Evolutionary conservation across 2,329 filamentous ascomycete species (phyloP).

Genomic region (Colletotrichum salicis): DNA sequence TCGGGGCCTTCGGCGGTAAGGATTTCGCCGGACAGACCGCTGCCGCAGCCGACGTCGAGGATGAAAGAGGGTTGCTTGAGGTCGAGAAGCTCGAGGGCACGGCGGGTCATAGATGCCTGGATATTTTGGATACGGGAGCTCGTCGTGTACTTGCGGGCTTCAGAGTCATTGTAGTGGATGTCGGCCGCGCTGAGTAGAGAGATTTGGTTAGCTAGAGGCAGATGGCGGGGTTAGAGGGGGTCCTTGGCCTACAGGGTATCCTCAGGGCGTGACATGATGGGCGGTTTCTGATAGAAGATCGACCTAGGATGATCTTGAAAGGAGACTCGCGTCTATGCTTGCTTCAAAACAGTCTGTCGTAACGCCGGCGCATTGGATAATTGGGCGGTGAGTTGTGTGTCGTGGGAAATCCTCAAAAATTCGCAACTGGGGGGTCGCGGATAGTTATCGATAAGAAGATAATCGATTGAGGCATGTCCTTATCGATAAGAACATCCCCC

Average conservation of each 20-base stretch:
- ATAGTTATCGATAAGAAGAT: slow-evolving; percentile 28
- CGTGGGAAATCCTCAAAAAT: slow-evolving; percentile 32
- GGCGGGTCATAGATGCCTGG: slow-evolving; percentile 92
- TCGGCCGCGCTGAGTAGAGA: slow-evolving; percentile 78
- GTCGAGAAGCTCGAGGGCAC: slow-evolving; percentile 90
- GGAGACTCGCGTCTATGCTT: not conserved
- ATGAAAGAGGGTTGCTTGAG: slow-evolving; percentile 84
- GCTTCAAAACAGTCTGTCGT: not conserved
- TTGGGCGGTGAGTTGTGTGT: slow-evolving; percentile 32
- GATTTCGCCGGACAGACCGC: slow-evolving; percentile 93
- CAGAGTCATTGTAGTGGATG: slow-evolving; percentile 95
- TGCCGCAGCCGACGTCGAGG: slow-evolving; percentile 96
- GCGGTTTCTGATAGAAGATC: not conserved
- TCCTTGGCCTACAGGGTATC: slow-evolving; percentile 78
- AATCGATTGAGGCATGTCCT: not conserved
- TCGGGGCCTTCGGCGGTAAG: slow-evolving; percentile 76
- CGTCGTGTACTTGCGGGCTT: slow-evolving; percentile 97
- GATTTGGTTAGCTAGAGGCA: slow-evolving; percentile 6
- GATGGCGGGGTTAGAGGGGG: slow-evolving; percentile 30
- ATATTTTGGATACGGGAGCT: slow-evolving; percentile 95
- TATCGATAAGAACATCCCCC: not conserved
- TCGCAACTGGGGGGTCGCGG: slow-evolving; percentile 22
- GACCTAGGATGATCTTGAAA: fast-evolving
- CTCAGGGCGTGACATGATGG: slow-evolving; percentile 93
- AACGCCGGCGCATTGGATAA: slow-evolving; percentile 24